Evolutionary conservation across 2,329 filamentous ascomycete genomes (phyloP).

Genomic region (Sporothrix euskadiensis): DNA sequence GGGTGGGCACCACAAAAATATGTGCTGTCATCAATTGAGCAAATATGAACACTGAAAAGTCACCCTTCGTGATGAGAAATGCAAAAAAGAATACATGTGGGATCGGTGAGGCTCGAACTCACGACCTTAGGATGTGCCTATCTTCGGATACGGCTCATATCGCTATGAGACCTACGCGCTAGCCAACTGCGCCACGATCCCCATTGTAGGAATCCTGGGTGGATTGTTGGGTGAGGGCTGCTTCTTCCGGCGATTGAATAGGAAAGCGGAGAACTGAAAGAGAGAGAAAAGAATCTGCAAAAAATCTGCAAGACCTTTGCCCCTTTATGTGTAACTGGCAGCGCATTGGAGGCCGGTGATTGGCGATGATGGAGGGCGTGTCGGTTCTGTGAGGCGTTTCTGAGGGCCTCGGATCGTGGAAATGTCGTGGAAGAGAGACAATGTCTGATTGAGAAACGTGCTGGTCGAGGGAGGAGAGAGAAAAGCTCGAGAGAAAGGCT

Average conservation of each 20-base stretch:
- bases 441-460: neutral
- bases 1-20: neutral
- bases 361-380: neutral
- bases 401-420: neutral
- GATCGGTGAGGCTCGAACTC: conserved; percentile 34
- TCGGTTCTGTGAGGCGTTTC: neutral
- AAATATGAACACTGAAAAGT: neutral
- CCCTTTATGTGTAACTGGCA: conserved; percentile 6
- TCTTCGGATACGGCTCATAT: conserved; percentile 21
- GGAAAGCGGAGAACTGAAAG: neutral
- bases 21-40: neutral
- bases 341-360: neutral
- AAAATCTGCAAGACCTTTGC: conserved; percentile 14
- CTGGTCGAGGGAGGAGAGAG: neutral
- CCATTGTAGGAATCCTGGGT: neutral
- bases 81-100: conserved; percentile 15
- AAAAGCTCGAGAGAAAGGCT: neutral
- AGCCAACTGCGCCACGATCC: conserved; percentile 26
- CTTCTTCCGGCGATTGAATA: neutral
- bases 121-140: conserved; percentile 32
- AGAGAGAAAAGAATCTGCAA: neutral
- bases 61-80: neutral
- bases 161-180: conserved; percentile 25
- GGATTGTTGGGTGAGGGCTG: neutral
- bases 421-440: conserved; percentile 12